A percentile compares a stretch with the other conserved stretches of the same genome.
Conservation (phyloP, 148 eudicot species). For the Camellia granthamiana region DNA sequence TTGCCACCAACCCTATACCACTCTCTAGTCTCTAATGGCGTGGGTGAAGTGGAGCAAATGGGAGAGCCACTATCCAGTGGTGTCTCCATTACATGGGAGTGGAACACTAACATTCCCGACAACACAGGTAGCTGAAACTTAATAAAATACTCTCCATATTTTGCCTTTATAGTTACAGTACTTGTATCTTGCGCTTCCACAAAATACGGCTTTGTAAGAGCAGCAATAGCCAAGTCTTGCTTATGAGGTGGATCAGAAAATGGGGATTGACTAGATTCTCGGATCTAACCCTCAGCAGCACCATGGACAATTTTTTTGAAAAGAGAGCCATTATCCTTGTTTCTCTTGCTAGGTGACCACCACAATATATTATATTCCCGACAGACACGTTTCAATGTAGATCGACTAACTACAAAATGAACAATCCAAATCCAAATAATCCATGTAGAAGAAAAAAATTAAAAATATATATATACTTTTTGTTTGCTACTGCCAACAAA, state of each 20-base stretch:
- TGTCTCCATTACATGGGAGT: too few species aligned
- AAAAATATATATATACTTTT: too few species aligned
- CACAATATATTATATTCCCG: background rate
- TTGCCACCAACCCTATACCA: too few species aligned
- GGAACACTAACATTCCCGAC: background rate
- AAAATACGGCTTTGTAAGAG: too few species aligned
- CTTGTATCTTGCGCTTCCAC: background rate
- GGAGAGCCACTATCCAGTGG: too few species aligned
- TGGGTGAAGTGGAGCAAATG: too few species aligned
- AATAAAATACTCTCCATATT: background rate
- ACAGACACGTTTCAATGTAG: conserved; percentile 6
- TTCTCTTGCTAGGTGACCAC: background rate
- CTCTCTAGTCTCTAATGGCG: too few species aligned
- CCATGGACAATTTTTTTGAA: background rate
- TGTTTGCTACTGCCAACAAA: background rate
- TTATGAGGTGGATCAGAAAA: background rate
- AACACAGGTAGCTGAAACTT: background rate
- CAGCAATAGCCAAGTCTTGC: too few species aligned
- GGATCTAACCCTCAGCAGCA: background rate
- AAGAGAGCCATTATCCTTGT: background rate
- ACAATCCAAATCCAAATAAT: background rate
- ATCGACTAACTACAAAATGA: conserved; percentile 2
- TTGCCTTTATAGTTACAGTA: background rate
- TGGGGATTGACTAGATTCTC: background rate
- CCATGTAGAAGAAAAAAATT: background rate